Evolutionary conservation across 192 early-diverging fungal genomes (phyloP), one percentile per base, ranked within the genome.

Genomic region (Backusella psychrophila): DNA sequence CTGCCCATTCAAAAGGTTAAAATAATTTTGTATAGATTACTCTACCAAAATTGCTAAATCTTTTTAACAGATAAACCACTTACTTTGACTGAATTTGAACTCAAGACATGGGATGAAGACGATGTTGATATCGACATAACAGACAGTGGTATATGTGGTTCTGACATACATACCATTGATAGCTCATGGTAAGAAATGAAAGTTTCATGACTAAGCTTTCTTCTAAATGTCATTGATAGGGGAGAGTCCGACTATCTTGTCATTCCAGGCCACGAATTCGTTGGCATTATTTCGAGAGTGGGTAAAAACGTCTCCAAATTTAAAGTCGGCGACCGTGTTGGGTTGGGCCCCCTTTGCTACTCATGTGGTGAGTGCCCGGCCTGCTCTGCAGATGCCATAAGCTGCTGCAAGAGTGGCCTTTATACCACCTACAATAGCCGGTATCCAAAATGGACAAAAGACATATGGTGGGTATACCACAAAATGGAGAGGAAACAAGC

Each of bases 111-210:
- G 26, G 77, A 80, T 8, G 78, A 75, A 17, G 73, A 87, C 41
- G 77, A 82, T 63, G 81, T 89, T 23, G 87, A 89, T 36, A 81
- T 89, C 11, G 75, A 83, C 2, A 79, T 89, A 35, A 77, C 71
- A n/a, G 86, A 91, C 82, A 91, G 91, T 65, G 93, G 93, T 71
- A 91, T 96, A 65, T 96, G 93, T 79, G 89, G 86, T 53, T 89
- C 89, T 1, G 95, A 96, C 80, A 75, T 93, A 52, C 91, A 95
- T 83, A 91, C 85, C 34, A 81, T 89, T 23, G 23, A 70, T 70
- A 21, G 6, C 9, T 36, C 14, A 15, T 69, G 68, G 68, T 34
- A 52, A 19, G 3, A 8, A 39, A 33, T 33, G 0, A 33, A 33
- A 33, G 2, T 33, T 2, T 33, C 3, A 33, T 33, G 33, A 33